A percentile compares a stretch with the other conserved stretches of the same genome.
Evolutionary conservation across 805 yeast species (phyloP).

Genomic region (Ogataea pini): DNA sequence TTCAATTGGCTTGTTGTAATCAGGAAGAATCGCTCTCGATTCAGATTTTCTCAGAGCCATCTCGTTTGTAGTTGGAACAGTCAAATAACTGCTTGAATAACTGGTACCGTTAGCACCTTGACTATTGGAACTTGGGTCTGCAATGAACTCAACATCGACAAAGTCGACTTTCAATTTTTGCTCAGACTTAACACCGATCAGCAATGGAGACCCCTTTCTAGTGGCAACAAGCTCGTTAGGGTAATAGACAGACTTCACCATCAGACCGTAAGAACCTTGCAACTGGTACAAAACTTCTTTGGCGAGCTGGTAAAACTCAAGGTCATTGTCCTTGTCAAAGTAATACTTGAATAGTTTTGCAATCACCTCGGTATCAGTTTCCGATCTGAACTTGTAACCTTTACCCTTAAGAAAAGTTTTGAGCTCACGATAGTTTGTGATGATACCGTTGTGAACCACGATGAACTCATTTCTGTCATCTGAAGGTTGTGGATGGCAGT

Average conservation of each 20-base stretch:
- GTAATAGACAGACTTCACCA: conserved; percentile 87
- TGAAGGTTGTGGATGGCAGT: conserved; percentile 96
- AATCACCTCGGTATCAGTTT: conserved; percentile 97
- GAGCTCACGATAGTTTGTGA: conserved; percentile 91
- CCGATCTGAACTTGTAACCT: conserved; percentile 83
- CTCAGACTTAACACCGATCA: conserved; percentile 96
- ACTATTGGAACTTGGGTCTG: conserved; percentile 47
- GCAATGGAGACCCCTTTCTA: conserved; percentile 95
- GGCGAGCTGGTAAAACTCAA: conserved; percentile 89
- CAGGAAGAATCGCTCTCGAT: conserved; percentile 95
- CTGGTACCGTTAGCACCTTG: conserved; percentile 23
- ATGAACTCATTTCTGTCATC: conserved; percentile 82
- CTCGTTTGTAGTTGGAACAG: conserved; percentile 22
- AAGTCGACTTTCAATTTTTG: conserved; percentile 94
- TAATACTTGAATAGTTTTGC: conserved; percentile 93
- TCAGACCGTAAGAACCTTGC: conserved; percentile 96
- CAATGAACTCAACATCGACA: conserved; percentile 95
- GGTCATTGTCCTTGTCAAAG: conserved; percentile 74
- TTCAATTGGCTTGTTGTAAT: conserved; percentile 89
- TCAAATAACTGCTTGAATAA: conserved; percentile 17
- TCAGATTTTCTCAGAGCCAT: conserved; percentile 40
- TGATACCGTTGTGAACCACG: conserved; percentile 96
- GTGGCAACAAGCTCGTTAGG: conserved; percentile 97
- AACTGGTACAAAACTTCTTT: conserved; percentile 89
- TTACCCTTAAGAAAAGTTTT: conserved; percentile 76